Base-by-base conservation (phyloP, 2,329 filamentous ascomycete genomes). In the Xylaria sp. region DNA sequence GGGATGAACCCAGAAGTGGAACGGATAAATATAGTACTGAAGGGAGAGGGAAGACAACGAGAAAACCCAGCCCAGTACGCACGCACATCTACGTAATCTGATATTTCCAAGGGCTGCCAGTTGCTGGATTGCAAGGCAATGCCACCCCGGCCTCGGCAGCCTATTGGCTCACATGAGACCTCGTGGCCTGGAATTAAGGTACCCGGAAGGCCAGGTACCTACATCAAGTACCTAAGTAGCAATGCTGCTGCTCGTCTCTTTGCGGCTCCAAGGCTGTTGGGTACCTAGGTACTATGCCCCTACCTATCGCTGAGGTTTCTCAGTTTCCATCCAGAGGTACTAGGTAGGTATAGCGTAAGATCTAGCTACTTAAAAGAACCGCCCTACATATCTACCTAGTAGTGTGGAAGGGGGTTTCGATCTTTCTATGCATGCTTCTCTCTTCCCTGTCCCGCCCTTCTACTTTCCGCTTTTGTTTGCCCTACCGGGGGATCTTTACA, bases 121-220 rank as follows among this genome's bases (percentile, higher is more conserved):
- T 58, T 61, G 14, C 55, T 54, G 27, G 45, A 34, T 61, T 54
- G 39, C 39, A 58, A 57, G 47, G 60, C 60, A 64, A 24, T 69
- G 56, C 30, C 6, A 57, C 53, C 34, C 36, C 54, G 50, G 54
- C 42, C 21, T 54, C 30, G 39, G 47, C 39, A 27, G 51, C 48
- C 39, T 45, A 69, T 69, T 69, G 67, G 67, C 32, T 24, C 19
- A 39, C 27, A 30, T 32, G 4, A 57, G 56, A 39, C 61, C 57
- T 64, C 57, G 57, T 61, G 62, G 51, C 57, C 50, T 62, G 48
- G 36, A 55, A 56, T 69, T 62, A 61, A 68, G 66, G 62, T 68
- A 68, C 65, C 61, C 57, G 61, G 61, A 36, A 64, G 65, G 61
- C 24, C 50, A 68, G 56, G 34, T 67, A 59, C 51, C 32, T 34